phyloP scores from a whole-genome alignment of 2,329 filamentous ascomycete species.

The Emergomyces orientalis region DNA sequence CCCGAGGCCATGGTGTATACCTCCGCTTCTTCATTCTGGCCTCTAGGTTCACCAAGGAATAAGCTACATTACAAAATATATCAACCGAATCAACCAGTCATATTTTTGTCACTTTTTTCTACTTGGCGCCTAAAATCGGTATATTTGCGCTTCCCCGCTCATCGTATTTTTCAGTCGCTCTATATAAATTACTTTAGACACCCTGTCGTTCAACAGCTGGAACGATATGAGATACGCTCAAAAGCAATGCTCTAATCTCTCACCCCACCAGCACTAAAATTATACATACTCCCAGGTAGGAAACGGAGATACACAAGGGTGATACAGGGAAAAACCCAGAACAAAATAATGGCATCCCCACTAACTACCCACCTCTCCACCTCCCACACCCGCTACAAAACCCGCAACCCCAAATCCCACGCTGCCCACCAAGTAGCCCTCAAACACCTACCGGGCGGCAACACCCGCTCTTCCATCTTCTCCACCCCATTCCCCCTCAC shows the following conservation, averaged over 20 bases:
- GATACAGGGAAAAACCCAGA: background rate
- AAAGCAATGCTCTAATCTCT: background rate
- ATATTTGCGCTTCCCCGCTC: background rate
- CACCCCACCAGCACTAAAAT: background rate
- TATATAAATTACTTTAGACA: background rate
- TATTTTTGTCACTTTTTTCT: background rate
- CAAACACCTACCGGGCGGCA: conserved; percentile 1
- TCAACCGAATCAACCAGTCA: background rate
- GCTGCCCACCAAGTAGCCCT: background rate
- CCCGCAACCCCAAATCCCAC: background rate
- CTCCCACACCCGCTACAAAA: background rate
- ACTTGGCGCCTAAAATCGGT: background rate
- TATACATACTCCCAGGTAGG: background rate
- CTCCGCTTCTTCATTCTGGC: background rate
- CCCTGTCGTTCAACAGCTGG: too few species aligned
- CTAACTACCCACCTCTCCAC: background rate
- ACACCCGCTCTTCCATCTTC: conserved; percentile 1
- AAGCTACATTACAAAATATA: background rate
- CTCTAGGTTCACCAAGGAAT: background rate
- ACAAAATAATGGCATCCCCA: background rate
- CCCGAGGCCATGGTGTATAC: background rate
- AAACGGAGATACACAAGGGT: background rate
- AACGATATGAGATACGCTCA: background rate
- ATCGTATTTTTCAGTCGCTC: background rate
- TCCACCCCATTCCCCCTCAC: conserved; percentile 27